Base-by-base conservation (phyloP, 1,139 yeast species). In the Zygotorulaspora mrakii region DNA sequence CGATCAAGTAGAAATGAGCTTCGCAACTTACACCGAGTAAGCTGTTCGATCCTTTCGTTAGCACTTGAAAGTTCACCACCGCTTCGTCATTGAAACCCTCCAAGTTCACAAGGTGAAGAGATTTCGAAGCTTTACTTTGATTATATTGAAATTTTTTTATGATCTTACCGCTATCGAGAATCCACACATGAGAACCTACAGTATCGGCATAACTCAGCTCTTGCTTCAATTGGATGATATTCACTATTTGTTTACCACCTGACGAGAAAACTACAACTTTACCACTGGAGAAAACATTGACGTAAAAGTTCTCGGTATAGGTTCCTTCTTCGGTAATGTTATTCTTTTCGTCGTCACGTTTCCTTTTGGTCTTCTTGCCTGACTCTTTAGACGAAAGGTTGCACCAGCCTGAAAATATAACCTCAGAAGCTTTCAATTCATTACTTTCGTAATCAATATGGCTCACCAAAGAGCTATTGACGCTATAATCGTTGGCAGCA, bases 241-340 rank as follows among this genome's bases (percentile, higher is more conserved):
- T 62, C 10, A 61, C 52, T 36, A 62, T 62, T 25, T 59, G 54
- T 29, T 57, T 58, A 34, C 64, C 64, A 31, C 53, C 57, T 3
- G 61, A 45, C 2, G 64, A 56, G 33, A 50, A 60, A 10, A 59
- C 50, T 7, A 62, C 63, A 20, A 62, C 41, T 34, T 56, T 53
- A 5, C 64, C 62, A 5, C 53, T 50, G 4, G 48, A 45, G 32
- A 59, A 60, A 2, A 46, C 53, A 38, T 57, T 61, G 3, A 61
- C 53, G 31, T 59, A 58, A 27, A 47, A 52, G 20, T 48, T 48
- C 33, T 58, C 63, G 6, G 17, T 12, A 17, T 22, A 17, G 13
- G 37, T 26, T 4, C 18, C 28, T 2, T 20, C 29, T 4, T 29
- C 25, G 12, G 28, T 28, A 10, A 36, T 39, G 5, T 17, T 35